Evolutionary conservation across 768 basidiomycete species (phyloP).

Genomic region (Russula foetens): DNA sequence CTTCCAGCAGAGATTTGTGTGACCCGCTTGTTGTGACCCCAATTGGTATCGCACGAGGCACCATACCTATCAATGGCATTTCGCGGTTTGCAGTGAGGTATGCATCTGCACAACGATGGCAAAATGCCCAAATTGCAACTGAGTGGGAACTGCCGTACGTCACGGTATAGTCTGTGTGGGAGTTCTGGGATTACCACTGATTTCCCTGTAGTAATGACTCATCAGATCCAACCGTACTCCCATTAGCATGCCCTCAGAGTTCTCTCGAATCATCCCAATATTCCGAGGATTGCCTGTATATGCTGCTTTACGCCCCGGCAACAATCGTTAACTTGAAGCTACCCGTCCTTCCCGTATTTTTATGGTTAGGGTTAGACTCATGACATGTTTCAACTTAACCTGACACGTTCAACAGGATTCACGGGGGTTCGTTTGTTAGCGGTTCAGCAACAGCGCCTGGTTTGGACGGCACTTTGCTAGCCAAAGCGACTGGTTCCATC

Average conservation of each 20-base stretch:
- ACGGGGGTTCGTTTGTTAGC: constrained; percentile 72
- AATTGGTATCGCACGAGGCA: constrained; percentile 50
- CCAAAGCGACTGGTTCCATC: constrained; percentile 60
- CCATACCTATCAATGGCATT: constrained; percentile 39
- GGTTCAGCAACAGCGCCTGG: constrained; percentile 68
- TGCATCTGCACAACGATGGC: constrained; percentile 55
- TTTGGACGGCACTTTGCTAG: constrained; percentile 71
- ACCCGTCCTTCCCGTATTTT: constrained; percentile 40
- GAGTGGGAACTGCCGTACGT: constrained; percentile 60
- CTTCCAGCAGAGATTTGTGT: constrained; percentile 31
- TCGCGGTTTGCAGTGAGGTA: constrained; percentile 60
- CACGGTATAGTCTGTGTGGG: no score
- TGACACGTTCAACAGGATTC: constrained; percentile 46
- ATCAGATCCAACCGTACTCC: constrained; percentile 45
- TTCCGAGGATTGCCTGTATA: constrained; percentile 76
- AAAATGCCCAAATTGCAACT: constrained; percentile 42
- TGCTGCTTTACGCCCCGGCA: constrained; percentile 63
- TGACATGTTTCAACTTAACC: background rate
- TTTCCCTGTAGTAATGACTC: constrained; percentile 37
- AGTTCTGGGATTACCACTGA: background rate
- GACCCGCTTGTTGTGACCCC: constrained; percentile 35
- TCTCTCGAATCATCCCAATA: constrained; percentile 39
- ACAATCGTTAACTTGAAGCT: constrained; percentile 20
- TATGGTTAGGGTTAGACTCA: constrained; percentile 41
- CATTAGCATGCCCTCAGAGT: constrained; percentile 66